These are phyloP conservation scores for Penicillium coffeae DNA, from an alignment of 495 filamentous ascomycete species.

Conservation along the genomic window DNA sequence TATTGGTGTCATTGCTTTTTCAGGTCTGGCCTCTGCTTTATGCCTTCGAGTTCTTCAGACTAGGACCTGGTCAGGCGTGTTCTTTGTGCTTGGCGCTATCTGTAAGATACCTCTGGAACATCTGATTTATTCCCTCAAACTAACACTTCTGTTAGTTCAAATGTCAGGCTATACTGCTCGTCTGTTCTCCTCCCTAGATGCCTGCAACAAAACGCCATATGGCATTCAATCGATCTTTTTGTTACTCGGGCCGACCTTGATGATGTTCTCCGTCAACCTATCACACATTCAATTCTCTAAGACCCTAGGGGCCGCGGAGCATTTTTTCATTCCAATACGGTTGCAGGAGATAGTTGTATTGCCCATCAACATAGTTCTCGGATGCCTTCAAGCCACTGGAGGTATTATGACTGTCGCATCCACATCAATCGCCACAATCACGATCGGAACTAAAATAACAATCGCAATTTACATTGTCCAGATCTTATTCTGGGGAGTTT, in stretches of 20 bases:
- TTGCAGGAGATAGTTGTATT: constrained; percentile 1
- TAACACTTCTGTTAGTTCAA: not conserved
- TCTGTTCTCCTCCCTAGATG: not conserved
- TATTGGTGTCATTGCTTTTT: constrained; percentile 2
- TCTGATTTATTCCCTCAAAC: not conserved
- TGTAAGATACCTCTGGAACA: not conserved
- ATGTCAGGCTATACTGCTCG: constrained; percentile 4
- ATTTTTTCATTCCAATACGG: not conserved
- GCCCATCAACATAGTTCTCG: constrained; percentile 2
- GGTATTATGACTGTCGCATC: constrained; percentile 2
- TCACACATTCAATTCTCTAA: constrained; percentile 2
- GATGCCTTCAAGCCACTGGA: not conserved
- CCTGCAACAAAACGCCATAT: constrained; percentile 6
- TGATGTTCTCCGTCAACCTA: constrained; percentile 13
- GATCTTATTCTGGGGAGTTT: constrained; percentile 2
- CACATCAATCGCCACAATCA: not conserved
- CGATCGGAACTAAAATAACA: not conserved
- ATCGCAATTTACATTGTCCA: constrained; percentile 8
- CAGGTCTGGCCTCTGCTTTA: not conserved
- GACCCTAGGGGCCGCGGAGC: not conserved
- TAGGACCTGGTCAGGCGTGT: constrained; percentile 5
- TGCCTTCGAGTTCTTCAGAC: constrained; percentile 1
- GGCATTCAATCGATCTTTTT: constrained; percentile 5
- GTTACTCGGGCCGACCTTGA: constrained; percentile 9
- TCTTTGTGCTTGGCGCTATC: constrained; percentile 2